Percentiles rank a stretch among this genome's conserved stretches.
Evolutionary conservation across 371 early-diverging fungal genomes (phyloP).

Genomic region (Zopfochytrium polystomum): DNA sequence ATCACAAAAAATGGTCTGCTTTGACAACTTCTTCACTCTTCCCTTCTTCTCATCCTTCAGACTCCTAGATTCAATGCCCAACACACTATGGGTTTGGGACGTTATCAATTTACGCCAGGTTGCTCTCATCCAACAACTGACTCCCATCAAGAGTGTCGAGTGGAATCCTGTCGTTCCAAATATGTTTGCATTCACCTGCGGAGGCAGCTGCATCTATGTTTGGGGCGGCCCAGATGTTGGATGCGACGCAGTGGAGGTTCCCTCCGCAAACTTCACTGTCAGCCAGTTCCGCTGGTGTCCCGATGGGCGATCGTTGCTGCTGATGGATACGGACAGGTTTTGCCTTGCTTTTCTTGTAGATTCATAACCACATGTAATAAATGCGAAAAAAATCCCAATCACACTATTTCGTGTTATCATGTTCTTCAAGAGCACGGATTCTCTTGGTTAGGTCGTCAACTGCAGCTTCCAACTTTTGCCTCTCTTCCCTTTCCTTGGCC

Average conservation of each 20-base stretch:
- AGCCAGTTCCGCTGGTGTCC: slow-evolving; percentile 51
- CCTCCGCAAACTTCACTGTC: slow-evolving; percentile 46
- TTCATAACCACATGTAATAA: too few species aligned
- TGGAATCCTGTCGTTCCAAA: slow-evolving; percentile 62
- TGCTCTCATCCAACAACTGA: slow-evolving; percentile 49
- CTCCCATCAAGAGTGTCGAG: slow-evolving; percentile 43
- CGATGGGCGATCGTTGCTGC: slow-evolving; percentile 50
- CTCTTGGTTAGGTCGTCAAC: too few species aligned
- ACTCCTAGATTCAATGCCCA: slow-evolving; percentile 66
- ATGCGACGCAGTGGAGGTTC: slow-evolving; percentile 49
- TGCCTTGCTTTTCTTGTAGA: slow-evolving; percentile 49
- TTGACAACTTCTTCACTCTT: not conserved
- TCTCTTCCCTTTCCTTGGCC: too few species aligned
- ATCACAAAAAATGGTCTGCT: slow-evolving; percentile 50
- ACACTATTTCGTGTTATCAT: too few species aligned
- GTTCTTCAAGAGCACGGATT: too few species aligned
- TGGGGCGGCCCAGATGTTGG: slow-evolving; percentile 45
- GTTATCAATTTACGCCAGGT: slow-evolving; percentile 39
- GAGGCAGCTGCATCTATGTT: slow-evolving; percentile 51
- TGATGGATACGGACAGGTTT: slow-evolving; percentile 61
- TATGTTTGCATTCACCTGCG: slow-evolving; percentile 51
- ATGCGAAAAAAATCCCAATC: too few species aligned
- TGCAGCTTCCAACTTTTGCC: too few species aligned
- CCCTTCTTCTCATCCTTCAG: too few species aligned
- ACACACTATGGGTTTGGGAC: slow-evolving; percentile 64